Evolutionary conservation across 139 green algal species (phyloP).

Genomic region (Chlamydomonas sphaeroides): DNA sequence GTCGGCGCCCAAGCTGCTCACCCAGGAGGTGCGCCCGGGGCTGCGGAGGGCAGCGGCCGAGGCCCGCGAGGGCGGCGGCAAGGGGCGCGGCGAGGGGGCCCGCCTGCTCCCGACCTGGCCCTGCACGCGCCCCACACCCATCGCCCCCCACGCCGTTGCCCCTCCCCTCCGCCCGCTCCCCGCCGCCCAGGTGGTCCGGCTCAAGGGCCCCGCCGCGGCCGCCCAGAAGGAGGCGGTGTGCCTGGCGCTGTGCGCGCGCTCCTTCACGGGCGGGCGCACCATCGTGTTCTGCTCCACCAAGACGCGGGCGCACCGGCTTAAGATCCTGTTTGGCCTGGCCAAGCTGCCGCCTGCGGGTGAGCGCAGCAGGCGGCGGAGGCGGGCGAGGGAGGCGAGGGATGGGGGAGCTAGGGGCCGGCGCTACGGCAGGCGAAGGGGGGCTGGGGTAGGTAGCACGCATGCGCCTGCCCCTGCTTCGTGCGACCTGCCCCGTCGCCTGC

Average conservation of each 20-base stretch:
- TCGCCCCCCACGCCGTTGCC: not conserved
- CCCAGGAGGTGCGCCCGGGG: slow-evolving; percentile 91
- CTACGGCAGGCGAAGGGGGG: not conserved
- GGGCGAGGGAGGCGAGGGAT: no score
- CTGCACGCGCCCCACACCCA: not conserved
- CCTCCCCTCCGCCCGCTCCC: not conserved
- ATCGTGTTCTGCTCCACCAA: slow-evolving; percentile 96
- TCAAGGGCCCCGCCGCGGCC: slow-evolving; percentile 72
- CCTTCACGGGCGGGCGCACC: slow-evolving; percentile 73
- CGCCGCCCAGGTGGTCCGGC: slow-evolving; percentile 71
- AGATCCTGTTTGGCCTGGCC: slow-evolving; percentile 94
- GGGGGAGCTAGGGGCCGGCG: no score
- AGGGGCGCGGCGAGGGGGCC: no score
- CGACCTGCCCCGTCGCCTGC: not conserved
- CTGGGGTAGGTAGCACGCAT: not conserved
- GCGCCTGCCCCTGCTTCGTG: not conserved
- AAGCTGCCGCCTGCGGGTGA: slow-evolving; percentile 76
- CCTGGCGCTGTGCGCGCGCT: slow-evolving; percentile 81
- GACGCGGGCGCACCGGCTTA: slow-evolving; percentile 87
- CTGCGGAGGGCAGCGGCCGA: no score
- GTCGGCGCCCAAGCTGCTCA: slow-evolving; percentile 75
- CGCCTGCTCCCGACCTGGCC: no score
- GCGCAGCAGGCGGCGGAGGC: no score
- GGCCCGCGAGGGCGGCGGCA: no score
- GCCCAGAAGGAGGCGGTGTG: slow-evolving; percentile 89